Evolutionary conservation across 257 asterid genomes (phyloP).

Genomic region (Echium plantagineum): DNA sequence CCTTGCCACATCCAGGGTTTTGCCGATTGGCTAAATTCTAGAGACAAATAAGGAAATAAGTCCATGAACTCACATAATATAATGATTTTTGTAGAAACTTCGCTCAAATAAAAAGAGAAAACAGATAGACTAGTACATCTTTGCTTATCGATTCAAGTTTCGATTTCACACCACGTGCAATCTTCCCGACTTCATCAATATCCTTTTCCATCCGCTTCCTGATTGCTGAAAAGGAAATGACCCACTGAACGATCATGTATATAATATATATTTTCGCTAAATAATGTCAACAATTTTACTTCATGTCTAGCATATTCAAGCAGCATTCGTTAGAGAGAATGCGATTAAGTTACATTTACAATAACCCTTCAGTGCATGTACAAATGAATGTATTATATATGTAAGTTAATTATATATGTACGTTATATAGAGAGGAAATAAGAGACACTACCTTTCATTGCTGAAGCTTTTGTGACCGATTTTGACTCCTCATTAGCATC

Average conservation of each 20-base stretch:
- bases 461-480: slow-evolving; percentile 72
- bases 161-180: slow-evolving; percentile 61
- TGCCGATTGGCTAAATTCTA: slow-evolving; percentile 73
- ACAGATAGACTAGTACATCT: slow-evolving; percentile 36
- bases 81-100: slow-evolving; percentile 1
- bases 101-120: slow-evolving; percentile 1
- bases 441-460: slow-evolving; percentile 59
- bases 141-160: slow-evolving; percentile 52
- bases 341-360: no score
- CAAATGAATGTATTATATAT: no score
- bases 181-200: slow-evolving; percentile 72
- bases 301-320: not conserved
- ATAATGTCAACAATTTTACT: not conserved
- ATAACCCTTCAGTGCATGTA: no score
- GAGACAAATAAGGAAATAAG: slow-evolving; percentile 7
- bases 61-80: slow-evolving; percentile 3
- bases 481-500: slow-evolving; percentile 84
- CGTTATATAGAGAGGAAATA: not conserved
- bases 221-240: slow-evolving; percentile 40
- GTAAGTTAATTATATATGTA: no score
- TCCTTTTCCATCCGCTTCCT: slow-evolving; percentile 90
- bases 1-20: slow-evolving; percentile 80
- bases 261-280: not conserved
- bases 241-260: not conserved
- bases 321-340: not conserved